phyloP scores from a whole-genome alignment of 139 green algal species.

The Chlorella sp. region DNA sequence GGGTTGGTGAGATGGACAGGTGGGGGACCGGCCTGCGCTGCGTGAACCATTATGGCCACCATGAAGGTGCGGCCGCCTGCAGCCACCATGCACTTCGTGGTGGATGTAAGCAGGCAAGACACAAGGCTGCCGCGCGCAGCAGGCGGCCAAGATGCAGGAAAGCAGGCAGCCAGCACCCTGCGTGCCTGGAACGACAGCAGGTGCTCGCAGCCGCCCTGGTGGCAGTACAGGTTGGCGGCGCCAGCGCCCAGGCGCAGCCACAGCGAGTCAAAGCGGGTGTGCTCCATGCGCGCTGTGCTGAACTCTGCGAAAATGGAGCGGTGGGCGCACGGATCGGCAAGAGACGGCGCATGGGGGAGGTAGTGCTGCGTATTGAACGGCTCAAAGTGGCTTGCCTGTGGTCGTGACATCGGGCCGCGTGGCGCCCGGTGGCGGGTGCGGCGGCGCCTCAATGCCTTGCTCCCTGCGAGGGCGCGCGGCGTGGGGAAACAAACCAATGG shows the following conservation, averaged over 20 bases:
- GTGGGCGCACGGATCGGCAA: too few relatives aligned
- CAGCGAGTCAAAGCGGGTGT: constrained; percentile 44
- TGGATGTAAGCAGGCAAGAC: too few relatives aligned
- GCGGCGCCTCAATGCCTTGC: constrained; percentile 19
- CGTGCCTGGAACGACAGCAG: constrained; percentile 51
- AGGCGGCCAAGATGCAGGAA: too few relatives aligned
- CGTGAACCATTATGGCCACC: too few relatives aligned
- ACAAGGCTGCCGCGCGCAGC: too few relatives aligned
- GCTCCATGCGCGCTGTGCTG: constrained; percentile 46
- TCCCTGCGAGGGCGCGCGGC: not conserved
- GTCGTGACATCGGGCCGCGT: not conserved
- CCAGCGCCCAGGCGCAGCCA: constrained; percentile 50
- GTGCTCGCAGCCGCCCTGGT: constrained; percentile 80
- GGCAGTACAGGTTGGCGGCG: constrained; percentile 67
- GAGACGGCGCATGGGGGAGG: too few relatives aligned
- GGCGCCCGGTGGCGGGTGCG: constrained; percentile 2
- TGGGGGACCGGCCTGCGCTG: too few relatives aligned
- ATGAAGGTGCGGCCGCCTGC: too few relatives aligned
- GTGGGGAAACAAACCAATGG: too few relatives aligned
- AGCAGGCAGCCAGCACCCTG: not conserved
- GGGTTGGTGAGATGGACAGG: not conserved
- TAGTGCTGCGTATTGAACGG: too few relatives aligned
- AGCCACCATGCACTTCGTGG: too few relatives aligned
- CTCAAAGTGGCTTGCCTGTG: constrained; percentile 7
- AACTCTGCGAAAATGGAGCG: constrained; percentile 18